A percentile compares a stretch with the other conserved stretches of the same genome.
Evolutionary conservation across 768 basidiomycete genomes (phyloP).

Genomic region (Chalciporus piperatus): DNA sequence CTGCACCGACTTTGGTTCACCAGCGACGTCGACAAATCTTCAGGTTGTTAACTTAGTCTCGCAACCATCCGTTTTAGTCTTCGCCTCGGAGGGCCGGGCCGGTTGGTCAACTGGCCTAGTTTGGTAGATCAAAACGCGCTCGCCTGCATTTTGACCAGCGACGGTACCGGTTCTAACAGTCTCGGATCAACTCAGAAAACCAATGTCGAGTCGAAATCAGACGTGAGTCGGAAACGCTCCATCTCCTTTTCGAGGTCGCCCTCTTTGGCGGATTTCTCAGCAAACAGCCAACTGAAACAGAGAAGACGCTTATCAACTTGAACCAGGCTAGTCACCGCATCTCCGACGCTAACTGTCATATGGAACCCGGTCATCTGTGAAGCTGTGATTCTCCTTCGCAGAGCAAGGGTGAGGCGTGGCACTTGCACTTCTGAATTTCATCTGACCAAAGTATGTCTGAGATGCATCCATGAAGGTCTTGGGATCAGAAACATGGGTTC

Average conservation of each 20-base stretch:
- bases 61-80: too few species aligned
- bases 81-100: too few species aligned
- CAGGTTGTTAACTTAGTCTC: too few species aligned
- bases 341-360: background rate
- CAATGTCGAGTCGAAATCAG: conserved; percentile 7
- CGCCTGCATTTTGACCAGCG: too few species aligned
- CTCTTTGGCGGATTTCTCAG: background rate
- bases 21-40: background rate
- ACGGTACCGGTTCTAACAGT: too few species aligned
- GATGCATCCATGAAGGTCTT: conserved; percentile 8
- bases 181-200: background rate
- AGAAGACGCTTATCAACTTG: background rate
- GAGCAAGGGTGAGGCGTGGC: conserved; percentile 1
- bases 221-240: background rate
- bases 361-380: background rate
- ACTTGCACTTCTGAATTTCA: conserved; percentile 12
- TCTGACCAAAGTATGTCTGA: background rate
- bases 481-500: background rate
- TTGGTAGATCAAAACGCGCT: too few species aligned
- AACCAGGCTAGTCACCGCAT: background rate
- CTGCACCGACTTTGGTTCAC: too few species aligned
- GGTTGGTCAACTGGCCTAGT: too few species aligned
- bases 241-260: too few species aligned
- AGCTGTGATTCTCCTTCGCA: conserved; percentile 5
- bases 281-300: background rate